phyloP scores from a whole-genome alignment of 768 basidiomycete genomes.

The Tylopilus plumbeoviolaceoides region DNA sequence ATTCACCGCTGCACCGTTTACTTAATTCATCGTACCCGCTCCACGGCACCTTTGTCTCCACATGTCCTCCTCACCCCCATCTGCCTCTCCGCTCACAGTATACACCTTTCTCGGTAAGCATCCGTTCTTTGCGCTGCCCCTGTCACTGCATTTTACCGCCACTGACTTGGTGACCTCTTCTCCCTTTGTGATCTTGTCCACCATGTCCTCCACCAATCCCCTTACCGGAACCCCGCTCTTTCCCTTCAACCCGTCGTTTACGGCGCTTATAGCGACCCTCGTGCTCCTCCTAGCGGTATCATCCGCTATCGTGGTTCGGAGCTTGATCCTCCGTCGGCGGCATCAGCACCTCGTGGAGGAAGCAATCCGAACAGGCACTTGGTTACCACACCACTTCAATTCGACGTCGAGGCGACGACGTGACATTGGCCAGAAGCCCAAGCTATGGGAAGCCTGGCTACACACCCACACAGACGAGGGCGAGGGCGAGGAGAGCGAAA shows the following conservation, averaged over 20 bases:
- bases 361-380: conserved; percentile 62
- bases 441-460: conserved; percentile 29
- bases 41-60: not conserved
- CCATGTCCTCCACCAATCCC: conserved; percentile 19
- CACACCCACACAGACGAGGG: conserved; percentile 7
- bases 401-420: conserved; percentile 17
- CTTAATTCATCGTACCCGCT: not conserved
- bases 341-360: conserved; percentile 57
- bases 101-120: conserved; percentile 33
- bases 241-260: conserved; percentile 26
- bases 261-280: conserved; percentile 56
- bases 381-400: conserved; percentile 36
- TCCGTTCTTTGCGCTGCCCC: not conserved
- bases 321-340: conserved; percentile 58
- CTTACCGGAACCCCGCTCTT: not conserved
- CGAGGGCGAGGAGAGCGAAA: conserved; percentile 13
- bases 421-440: conserved; percentile 30
- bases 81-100: conserved; percentile 16
- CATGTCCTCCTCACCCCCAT: conserved; percentile 1
- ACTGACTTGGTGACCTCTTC: too few species aligned
- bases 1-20: not conserved
- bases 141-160: not conserved
- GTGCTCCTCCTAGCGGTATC: conserved; percentile 66
- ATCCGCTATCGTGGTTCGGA: conserved; percentile 61
- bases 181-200: not conserved